Base-by-base conservation (phyloP, 1,284 basidiomycete genomes). In the Papiliotrema laurentii region DNA sequence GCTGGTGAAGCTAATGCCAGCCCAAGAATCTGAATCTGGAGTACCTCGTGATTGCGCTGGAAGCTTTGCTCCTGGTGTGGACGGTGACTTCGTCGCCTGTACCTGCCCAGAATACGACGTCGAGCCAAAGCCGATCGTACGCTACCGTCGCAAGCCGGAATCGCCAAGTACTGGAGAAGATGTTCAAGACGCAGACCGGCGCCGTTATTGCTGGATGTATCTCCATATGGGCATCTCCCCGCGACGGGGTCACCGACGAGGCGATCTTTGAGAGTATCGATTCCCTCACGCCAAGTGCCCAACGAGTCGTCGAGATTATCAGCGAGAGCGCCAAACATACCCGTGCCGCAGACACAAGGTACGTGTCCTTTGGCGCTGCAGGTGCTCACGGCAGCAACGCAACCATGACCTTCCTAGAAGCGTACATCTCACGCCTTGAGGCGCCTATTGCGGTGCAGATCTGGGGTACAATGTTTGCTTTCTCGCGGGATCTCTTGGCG, bases 381-480 rank as follows among this genome's bases (percentile, higher is more conserved):
- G 71, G 83, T 4, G 84, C 84, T 3, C 9, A 54, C 78, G 82
- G 64, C 24, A 45, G 58, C 5, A 56, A 64, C n/a, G 54, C 68
- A 9, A 50, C 60, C 11, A 49, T 71, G 2, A 59, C 61, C 33
- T 97, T 97, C 72, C 77, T 97, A 30, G 91, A 97, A 60, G 82
- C 84, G 49, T 97, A 97, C 65, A 71, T 96, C n/a, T 74, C 75
- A 19, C 81, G 85, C 5, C 74, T 98, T 41, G 93, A 97, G 69
- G 88, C 89, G 1, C 87, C 90, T 0, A 77, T 93, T 19, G 90
- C 89, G 1, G 78, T 90, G 4, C 94, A 97, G 73, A 87, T 97
- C 6, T 97, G 94, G 93, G 75, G 76, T 45, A 80, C 87, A 18
- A 85, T 86, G 63, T 77, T 89, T 54, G 80, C 84, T 30, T 78